Base-by-base conservation (phyloP, 2,329 filamentous ascomycete species). In the Eurotiales sp. region DNA sequence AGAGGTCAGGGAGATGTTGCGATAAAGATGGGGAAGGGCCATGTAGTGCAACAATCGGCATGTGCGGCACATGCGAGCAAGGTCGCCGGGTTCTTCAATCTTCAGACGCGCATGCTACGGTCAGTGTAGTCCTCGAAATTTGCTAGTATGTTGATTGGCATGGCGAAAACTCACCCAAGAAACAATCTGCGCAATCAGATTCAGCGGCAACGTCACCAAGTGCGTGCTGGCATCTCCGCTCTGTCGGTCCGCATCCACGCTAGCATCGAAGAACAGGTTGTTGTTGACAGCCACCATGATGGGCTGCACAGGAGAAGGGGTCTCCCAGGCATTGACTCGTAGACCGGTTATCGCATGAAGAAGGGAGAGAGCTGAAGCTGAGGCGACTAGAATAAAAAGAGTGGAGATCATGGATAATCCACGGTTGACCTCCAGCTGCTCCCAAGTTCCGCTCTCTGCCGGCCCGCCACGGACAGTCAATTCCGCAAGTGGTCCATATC, bases 1-100 rank as follows among this genome's bases (percentile, higher is more conserved):
- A 7, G 80, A 82, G 49, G 72, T 77, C 29, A 85, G 68, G 5
- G 72, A 77, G 48, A 85, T 75, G 29, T 70, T 66, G 61, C 75
- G 73, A 65, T 84, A 85, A 36, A 85, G 75, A 51, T 79, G 79
- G 17, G 82, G 82, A 2, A 84, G 69, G 29, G 79, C 74, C 80
- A 85, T 84, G 68, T 85, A 85, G 58, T 84, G 81, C 58, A 84
- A 74, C 36, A 85, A 73, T 12, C 80, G 75, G 55, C 79, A 83
- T 46, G 81, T 82, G 52, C 80, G 75, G 56, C 80, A 83, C 48
- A 83, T 65, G 54, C 80, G 74, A 27, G 81, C 80, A 22, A 85
- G 74, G 61, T 84, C 82, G 53, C 67, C 77, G 39, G 74, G 71
- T 68, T 83, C 72, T 55, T 84, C 78, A 43, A 85, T 68, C 79